Evolutionary conservation across 2,329 filamentous ascomycete species (phyloP), one percentile per base, ranked within the genome.

Genomic region (Bisporella sp.): DNA sequence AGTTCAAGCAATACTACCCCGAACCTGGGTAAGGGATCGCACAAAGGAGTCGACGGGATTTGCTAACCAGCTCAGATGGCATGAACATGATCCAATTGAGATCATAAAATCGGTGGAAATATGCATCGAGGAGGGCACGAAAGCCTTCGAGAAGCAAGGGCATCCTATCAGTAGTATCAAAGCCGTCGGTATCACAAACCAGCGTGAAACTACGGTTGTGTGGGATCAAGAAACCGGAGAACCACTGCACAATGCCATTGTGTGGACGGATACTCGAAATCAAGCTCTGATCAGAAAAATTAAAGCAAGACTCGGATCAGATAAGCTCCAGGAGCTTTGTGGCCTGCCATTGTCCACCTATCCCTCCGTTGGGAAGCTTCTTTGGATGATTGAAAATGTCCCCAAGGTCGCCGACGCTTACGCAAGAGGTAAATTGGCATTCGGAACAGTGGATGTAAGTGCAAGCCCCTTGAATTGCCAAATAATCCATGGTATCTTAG

Each of bases 201-300:
- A 93, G 71, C 83, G 90, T 65, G 90, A 96, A 69, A 95, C 90
- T 1, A 88, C 85, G 1, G 75, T 95, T 1, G 83, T 90, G 30
- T 95, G 89, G 89, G 88, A 96, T 67, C 79, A 76, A 61, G 76
- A 78, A 58, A 93, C 87, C 1, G 90, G 90, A 56, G 78, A 93
- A 66, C 82, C 89, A 4, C 73, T 96, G 12, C 78, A 88, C 71
- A 90, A 92, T 63, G 89, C 89, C 51, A 85, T 96, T 54, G 90
- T 89, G 42, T 96, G 90, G 89, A 86, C 89, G 31, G 90, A 96
- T 65, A 95, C 89, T 31, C 78, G 90, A 47, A 92, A 88, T 47
- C 76, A 78, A 45, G 57, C 65, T 6, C 71, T 95, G 39, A 89
- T 93, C 31, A 82, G 87, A 52, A 85, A 92, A 60, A 73, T 95